phyloP scores from a whole-genome alignment of 2,329 filamentous ascomycete genomes.

The Pseudogymnoascus sp. region DNA sequence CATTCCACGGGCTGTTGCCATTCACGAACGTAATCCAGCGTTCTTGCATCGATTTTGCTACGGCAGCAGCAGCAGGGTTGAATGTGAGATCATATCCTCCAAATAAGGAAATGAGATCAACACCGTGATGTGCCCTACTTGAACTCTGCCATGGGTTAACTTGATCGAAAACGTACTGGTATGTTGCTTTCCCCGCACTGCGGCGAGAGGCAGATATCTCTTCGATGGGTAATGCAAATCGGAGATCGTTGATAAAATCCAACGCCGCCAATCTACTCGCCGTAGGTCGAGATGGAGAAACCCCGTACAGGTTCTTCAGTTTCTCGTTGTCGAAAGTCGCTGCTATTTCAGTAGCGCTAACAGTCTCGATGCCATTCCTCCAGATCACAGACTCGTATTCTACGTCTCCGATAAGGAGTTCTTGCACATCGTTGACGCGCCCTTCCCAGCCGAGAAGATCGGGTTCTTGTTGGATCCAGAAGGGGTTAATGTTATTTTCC shows the following conservation, averaged over 20 bases:
- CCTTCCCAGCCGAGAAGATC: constrained; percentile 35
- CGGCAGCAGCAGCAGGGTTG: constrained; percentile 30
- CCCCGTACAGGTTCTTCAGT: constrained; percentile 37
- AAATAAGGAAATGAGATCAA: constrained; percentile 42
- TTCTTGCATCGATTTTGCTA: constrained; percentile 35
- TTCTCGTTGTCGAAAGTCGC: constrained; percentile 30
- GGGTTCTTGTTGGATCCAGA: constrained; percentile 38
- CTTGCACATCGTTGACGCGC: constrained; percentile 30
- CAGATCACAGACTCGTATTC: constrained; percentile 43
- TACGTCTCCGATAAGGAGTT: constrained; percentile 39
- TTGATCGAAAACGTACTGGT: constrained; percentile 40
- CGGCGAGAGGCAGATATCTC: constrained; percentile 18
- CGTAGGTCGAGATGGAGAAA: constrained; percentile 35
- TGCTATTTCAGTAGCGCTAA: constrained; percentile 31
- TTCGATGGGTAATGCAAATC: constrained; percentile 29
- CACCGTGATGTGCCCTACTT: constrained; percentile 41
- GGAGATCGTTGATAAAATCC: constrained; percentile 34
- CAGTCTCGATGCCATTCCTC: constrained; percentile 37
- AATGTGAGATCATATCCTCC: constrained; percentile 35
- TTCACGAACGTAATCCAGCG: constrained; percentile 37
- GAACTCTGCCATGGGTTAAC: constrained; percentile 43
- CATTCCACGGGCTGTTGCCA: constrained; percentile 34
- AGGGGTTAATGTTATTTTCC: constrained; percentile 35
- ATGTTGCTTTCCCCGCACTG: constrained; percentile 28
- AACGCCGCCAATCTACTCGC: constrained; percentile 37